Conservation (phyloP, 495 filamentous ascomycete species). For the Podospora tetraspora region DNA sequence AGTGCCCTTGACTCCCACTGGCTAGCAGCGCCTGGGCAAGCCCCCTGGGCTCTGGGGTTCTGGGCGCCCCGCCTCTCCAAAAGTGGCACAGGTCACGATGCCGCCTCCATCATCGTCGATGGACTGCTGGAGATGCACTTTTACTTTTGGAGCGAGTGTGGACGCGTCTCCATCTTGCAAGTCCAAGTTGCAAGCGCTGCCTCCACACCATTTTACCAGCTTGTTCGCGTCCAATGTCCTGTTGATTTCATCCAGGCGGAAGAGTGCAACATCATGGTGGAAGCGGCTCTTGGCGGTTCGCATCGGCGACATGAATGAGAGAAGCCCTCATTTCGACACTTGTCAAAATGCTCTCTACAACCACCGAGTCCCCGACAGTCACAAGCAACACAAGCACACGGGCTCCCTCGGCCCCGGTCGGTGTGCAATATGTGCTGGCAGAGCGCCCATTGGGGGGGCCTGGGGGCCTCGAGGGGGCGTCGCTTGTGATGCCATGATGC, state of each 20-base stretch:
- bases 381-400: background rate
- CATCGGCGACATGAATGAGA: background rate
- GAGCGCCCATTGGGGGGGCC: background rate
- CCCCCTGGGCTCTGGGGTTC: background rate
- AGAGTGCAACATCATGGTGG: background rate
- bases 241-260: background rate
- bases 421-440: background rate
- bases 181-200: background rate
- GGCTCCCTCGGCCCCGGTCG: background rate
- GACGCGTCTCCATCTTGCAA: background rate
- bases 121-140: background rate
- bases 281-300: background rate
- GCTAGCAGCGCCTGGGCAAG: background rate
- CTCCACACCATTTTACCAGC: background rate
- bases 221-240: background rate
- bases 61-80: conserved; percentile 8
- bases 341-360: background rate
- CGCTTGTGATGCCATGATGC: background rate
- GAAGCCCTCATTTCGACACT: background rate
- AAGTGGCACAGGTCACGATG: conserved; percentile 16
- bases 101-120: background rate
- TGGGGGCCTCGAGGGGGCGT: background rate
- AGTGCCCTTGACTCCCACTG: conserved; percentile 5
- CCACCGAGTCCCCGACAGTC: background rate
- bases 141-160: no score